Conservation (phyloP, 1,284 basidiomycete genomes). For the Sutorius eximius region DNA sequence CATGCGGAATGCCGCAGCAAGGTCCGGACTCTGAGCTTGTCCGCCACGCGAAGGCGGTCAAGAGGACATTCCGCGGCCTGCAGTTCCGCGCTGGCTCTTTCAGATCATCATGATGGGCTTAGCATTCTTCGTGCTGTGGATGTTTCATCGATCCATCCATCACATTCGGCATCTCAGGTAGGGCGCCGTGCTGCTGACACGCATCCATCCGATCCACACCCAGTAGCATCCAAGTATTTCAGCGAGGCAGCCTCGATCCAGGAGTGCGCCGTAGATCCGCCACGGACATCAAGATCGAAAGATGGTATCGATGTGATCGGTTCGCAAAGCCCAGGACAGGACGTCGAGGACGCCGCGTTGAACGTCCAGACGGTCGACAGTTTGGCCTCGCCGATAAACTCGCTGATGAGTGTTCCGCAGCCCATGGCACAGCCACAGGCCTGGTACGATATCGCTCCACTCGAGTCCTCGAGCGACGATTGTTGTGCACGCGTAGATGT, state of each 20-base stretch:
- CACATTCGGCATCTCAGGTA: conserved; percentile 53
- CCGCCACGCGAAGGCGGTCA: neutral
- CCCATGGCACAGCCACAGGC: conserved; percentile 8
- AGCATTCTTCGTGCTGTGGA: conserved; percentile 3
- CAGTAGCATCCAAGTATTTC: conserved; percentile 25
- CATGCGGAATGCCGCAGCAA: neutral
- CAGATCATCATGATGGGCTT: neutral
- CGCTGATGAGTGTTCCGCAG: conserved; percentile 4
- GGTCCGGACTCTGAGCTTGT: neutral
- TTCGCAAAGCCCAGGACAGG: neutral
- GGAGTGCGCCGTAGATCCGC: neutral
- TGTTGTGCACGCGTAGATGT: neutral
- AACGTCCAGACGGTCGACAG: neutral
- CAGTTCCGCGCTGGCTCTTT: neutral
- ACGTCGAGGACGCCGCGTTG: neutral
- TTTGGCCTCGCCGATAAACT: conserved; percentile 6
- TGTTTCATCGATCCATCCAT: conserved; percentile 48
- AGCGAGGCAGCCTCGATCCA: neutral
- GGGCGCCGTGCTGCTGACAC: conserved; percentile 13
- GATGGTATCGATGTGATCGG: neutral
- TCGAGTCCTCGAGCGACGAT: conserved; percentile 15
- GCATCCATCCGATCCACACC: neutral
- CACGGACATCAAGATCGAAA: conserved; percentile 1
- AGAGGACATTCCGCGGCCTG: neutral
- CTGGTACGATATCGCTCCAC: conserved; percentile 11